Percentiles rank a stretch among this genome's conserved stretches.
These are phyloP conservation scores for Takashimella koratensis DNA, from an alignment of 1,284 basidiomycete genomes.

Conservation along the genomic window DNA sequence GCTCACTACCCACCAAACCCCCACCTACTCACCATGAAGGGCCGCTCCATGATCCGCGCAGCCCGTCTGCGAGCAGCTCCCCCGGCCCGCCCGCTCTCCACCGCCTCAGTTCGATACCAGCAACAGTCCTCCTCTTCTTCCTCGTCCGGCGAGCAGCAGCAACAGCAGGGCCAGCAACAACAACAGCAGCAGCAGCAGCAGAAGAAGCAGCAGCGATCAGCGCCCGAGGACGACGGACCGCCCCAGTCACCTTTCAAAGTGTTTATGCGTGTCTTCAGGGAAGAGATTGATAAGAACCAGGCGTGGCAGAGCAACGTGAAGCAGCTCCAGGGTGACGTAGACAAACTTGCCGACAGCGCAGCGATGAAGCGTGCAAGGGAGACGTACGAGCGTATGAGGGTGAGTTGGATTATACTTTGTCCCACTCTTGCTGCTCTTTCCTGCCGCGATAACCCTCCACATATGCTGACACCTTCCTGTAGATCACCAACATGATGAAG, in stretches of 20 bases:
- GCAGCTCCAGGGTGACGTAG: constrained; percentile 94
- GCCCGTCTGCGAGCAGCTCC: background rate
- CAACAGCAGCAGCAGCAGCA: constrained; percentile 13
- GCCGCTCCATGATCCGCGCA: background rate
- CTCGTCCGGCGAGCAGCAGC: background rate
- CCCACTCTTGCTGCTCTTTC: no score
- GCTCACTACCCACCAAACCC: background rate
- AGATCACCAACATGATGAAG: constrained; percentile 91
- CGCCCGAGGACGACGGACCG: constrained; percentile 35
- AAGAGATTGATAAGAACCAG: constrained; percentile 89
- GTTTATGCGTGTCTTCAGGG: constrained; percentile 88
- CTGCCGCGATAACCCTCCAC: background rate
- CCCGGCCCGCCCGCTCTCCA: constrained; percentile 1
- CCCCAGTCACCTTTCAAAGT: constrained; percentile 93
- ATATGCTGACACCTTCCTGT: background rate
- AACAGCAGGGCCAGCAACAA: constrained; percentile 1
- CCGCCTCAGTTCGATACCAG: constrained; percentile 4
- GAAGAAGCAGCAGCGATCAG: constrained; percentile 9
- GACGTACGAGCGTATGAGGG: constrained; percentile 89
- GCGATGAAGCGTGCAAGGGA: constrained; percentile 89
- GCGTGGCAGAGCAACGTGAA: constrained; percentile 95
- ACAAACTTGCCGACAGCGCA: constrained; percentile 93
- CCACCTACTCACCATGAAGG: background rate
- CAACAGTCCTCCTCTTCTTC: background rate
- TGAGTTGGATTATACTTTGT: constrained; percentile 50